Percentiles rank a stretch among this genome's conserved stretches.
These are phyloP conservation scores for Sordaria brevicollis DNA, from an alignment of 495 filamentous ascomycete species.

Conservation along the genomic window DNA sequence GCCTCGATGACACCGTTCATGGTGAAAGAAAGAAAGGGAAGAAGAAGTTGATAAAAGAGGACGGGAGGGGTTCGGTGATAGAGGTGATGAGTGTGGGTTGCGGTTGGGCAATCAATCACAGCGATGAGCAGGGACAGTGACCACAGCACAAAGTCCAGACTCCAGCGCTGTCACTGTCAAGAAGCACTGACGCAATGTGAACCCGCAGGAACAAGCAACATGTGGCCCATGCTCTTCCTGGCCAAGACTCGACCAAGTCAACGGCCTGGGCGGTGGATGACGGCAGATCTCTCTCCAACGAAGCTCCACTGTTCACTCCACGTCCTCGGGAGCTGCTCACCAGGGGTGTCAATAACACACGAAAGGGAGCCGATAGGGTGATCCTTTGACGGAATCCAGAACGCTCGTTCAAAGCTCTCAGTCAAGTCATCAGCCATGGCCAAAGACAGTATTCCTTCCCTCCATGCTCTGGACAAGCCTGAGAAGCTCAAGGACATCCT, in stretches of 20 bases:
- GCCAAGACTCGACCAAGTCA: neutral
- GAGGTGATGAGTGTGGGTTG: neutral
- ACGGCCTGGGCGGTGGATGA: neutral
- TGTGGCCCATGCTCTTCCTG: neutral
- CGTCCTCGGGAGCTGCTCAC: neutral
- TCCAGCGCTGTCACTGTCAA: neutral
- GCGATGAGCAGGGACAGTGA: neutral
- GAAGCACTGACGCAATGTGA: conserved; percentile 20
- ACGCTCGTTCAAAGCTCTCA: neutral
- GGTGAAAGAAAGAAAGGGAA: conserved; percentile 5
- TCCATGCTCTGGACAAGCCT: conserved; percentile 36
- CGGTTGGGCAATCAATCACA: neutral
- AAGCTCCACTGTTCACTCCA: neutral
- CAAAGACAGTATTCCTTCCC: conserved; percentile 26
- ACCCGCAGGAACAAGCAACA: neutral
- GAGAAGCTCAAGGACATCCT: conserved; percentile 43
- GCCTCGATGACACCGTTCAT: conserved; percentile 89
- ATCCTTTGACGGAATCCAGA: neutral
- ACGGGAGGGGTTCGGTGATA: neutral
- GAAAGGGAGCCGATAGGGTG: neutral
- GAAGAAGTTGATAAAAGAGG: neutral
- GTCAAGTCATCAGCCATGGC: conserved; percentile 22
- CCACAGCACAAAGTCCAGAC: too few relatives aligned
- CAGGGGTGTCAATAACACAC: neutral
- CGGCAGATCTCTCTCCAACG: neutral